Conservation (phyloP, 106 monocot species). For the Allium fistulosum region DNA sequence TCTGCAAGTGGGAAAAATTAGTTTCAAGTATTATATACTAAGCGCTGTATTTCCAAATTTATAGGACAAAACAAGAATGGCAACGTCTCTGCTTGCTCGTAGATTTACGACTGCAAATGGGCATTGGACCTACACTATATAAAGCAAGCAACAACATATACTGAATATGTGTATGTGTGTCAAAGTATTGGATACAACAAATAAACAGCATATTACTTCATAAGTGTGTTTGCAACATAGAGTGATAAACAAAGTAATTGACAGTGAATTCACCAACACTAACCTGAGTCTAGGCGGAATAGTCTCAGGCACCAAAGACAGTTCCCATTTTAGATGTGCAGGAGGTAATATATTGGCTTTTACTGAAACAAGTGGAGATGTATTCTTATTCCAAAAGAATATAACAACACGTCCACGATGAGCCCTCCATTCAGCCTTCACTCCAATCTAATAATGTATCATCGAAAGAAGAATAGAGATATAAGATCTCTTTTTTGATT, state of each 20-base stretch:
- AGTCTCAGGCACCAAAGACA: conserved; percentile 78
- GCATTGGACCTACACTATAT: conserved; percentile 72
- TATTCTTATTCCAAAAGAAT: conserved; percentile 93
- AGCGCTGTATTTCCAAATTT: conserved; percentile 53
- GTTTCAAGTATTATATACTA: no score
- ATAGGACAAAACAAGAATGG: conserved; percentile 92
- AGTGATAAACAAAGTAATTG: background rate
- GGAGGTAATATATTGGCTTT: conserved; percentile 75
- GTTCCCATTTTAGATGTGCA: conserved; percentile 73
- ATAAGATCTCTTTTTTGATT: no score
- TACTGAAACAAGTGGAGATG: conserved; percentile 72
- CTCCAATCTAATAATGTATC: conserved; percentile 53
- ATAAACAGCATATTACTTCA: no score
- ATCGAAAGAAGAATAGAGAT: background rate
- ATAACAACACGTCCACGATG: conserved; percentile 83
- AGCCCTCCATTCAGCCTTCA: conserved; percentile 88
- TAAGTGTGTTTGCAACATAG: background rate
- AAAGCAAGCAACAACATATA: background rate
- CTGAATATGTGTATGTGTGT: no score
- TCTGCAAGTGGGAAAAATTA: background rate
- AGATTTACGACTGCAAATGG: conserved; percentile 91
- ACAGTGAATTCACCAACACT: background rate
- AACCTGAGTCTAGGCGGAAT: conserved; percentile 99
- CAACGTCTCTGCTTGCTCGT: conserved; percentile 81
- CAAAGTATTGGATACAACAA: no score